Percentiles rank a stretch among this genome's conserved stretches.
These are phyloP conservation scores for Spatholobus suberectus DNA, from an alignment of 306 rosid genomes.

Conservation along the genomic window DNA sequence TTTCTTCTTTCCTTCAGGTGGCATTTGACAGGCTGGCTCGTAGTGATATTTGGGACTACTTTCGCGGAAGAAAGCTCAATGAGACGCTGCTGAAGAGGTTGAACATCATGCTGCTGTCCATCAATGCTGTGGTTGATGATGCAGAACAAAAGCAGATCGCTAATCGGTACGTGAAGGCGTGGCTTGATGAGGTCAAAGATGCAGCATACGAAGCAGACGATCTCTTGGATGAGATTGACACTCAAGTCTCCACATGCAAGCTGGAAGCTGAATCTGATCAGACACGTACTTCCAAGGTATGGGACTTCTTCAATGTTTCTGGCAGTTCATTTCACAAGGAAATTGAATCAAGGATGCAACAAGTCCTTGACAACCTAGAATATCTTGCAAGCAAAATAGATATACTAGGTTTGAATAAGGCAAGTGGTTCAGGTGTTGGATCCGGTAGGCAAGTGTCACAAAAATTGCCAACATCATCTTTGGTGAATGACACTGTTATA, in stretches of 20 bases:
- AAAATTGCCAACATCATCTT: background rate
- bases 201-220: conserved; percentile 25
- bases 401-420: conserved; percentile 23
- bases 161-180: background rate
- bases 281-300: background rate
- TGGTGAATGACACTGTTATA: background rate
- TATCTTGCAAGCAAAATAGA: conserved; percentile 15
- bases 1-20: conserved; percentile 37
- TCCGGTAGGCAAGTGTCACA: background rate
- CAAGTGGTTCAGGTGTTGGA: background rate
- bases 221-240: conserved; percentile 27
- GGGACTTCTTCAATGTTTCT: background rate
- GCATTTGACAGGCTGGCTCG: conserved; percentile 38
- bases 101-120: background rate
- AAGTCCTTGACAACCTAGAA: conserved; percentile 22
- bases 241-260: background rate
- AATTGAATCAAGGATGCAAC: conserved; percentile 30
- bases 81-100: background rate
- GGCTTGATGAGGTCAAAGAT: conserved; percentile 35
- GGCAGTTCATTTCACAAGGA: conserved; percentile 5
- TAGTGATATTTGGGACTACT: background rate
- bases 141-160: conserved; percentile 32
- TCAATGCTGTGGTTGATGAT: conserved; percentile 34
- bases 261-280: conserved; percentile 7
- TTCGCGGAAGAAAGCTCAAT: conserved; percentile 19